Evolutionary conservation across 306 rosid genomes (phyloP), one percentile per base, ranked within the genome.

Genomic region (Echinosophora koreensis): DNA sequence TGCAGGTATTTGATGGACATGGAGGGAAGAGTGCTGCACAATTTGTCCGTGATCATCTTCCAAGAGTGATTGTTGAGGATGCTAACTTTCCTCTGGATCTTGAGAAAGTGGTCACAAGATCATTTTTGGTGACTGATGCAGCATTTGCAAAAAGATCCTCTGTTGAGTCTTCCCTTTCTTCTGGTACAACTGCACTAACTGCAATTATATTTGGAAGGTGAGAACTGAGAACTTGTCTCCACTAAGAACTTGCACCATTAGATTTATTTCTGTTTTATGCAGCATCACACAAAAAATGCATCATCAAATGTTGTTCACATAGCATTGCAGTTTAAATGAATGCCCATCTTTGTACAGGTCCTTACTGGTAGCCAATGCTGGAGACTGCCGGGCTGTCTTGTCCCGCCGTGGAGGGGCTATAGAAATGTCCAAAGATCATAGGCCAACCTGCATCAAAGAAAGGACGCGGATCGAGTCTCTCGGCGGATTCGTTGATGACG

Each of bases 131-230:
- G 85, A 92, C 88, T 3, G 99, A 95, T 87, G 85, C 90, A 66
- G 97, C 90, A 57, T 89, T 95, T 84, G 96, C 93, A 22, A 83
- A 85, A 54, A 70, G 78, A 17, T 95, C 89, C 78, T 84, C 96
- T 56, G 65, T 59, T 35, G 91, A 87, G 66, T 75, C 96, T 68
- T 83, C 96, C 60, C 79, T 74, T 27, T 87, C 97, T 72, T 95
- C 99, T 69, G 98, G 99, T 71, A 95, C 99, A 70, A 95, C 99
- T 74, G 99, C 91, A 14, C 88, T 95, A 1, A 88, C 98, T 51
- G 99, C 99, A 54, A 95, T 92, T 86, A 88, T 95, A 79, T 92
- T 89, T 60, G 96, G 97, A 81, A 90, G 99, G 98, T 89, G 42
- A 82, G 64, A 27, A 46, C 44, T 60, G 37, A 82, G 64, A 27